Conservation (phyloP, 176 grass and related monocot genomes). For the Bonia amplexicaulis region DNA sequence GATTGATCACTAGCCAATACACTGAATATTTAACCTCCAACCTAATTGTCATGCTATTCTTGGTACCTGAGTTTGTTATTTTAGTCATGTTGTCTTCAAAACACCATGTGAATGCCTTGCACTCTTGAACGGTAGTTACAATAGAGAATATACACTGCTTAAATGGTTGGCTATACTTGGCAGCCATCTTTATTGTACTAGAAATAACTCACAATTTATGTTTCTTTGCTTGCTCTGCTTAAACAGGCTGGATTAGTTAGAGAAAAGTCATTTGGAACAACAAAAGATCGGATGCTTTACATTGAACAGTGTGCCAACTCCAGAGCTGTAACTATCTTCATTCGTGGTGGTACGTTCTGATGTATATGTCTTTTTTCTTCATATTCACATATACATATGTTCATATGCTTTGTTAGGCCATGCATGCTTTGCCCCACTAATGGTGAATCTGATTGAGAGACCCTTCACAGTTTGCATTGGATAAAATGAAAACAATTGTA, state of each 20-base stretch:
- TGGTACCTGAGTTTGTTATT: neutral
- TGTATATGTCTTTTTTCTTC: neutral
- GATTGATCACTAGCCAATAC: neutral
- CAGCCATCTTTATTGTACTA: neutral
- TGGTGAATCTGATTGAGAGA: neutral
- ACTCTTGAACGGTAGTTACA: neutral
- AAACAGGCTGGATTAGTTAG: conserved; percentile 89
- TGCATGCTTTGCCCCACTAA: neutral
- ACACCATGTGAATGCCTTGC: neutral
- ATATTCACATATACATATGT: neutral
- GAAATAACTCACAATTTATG: neutral
- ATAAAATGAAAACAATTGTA: neutral
- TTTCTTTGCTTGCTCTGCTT: conserved; percentile 13
- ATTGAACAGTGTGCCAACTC: conserved; percentile 94
- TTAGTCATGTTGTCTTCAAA: neutral
- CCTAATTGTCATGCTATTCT: neutral
- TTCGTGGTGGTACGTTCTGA: conserved; percentile 75
- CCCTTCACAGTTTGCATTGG: neutral
- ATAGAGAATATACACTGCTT: neutral
- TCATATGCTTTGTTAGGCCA: neutral
- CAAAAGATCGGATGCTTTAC: conserved; percentile 91
- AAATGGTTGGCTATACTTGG: neutral
- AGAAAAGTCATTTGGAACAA: conserved; percentile 97
- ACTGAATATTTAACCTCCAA: neutral
- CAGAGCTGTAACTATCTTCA: conserved; percentile 93